Percentiles rank a stretch among this genome's conserved stretches.
phyloP scores from a whole-genome alignment of 1,139 yeast genomes.

The Kodamaea ohmeri region DNA sequence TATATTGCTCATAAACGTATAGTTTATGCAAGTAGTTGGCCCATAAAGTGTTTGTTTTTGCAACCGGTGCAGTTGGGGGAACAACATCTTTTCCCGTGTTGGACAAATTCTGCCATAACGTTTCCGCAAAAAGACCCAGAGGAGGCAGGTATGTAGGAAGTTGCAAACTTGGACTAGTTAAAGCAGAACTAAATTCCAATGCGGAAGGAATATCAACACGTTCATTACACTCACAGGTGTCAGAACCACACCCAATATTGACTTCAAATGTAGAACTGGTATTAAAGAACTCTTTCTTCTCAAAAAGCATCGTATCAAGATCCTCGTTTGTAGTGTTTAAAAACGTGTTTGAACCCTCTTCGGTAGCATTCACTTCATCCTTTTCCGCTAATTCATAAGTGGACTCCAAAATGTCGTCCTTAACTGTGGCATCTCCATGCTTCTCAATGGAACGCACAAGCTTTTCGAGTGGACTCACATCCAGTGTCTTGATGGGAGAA shows the following conservation, averaged over 20 bases:
- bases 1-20: slow-evolving; percentile 18
- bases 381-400: not conserved
- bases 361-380: not conserved
- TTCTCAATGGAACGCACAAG: not conserved
- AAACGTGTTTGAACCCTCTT: too few relatives aligned
- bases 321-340: too few relatives aligned
- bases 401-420: not conserved
- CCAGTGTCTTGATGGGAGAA: not conserved
- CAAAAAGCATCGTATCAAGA: too few relatives aligned
- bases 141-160: not conserved
- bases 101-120: not conserved
- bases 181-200: too few relatives aligned
- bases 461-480: slow-evolving; percentile 1
- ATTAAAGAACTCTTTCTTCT: too few relatives aligned
- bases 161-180: too few relatives aligned
- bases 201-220: too few relatives aligned
- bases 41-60: slow-evolving; percentile 25
- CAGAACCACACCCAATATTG: too few relatives aligned
- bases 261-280: too few relatives aligned
- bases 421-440: not conserved
- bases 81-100: not conserved
- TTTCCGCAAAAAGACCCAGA: slow-evolving; percentile 9
- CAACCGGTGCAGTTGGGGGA: slow-evolving; percentile 21
- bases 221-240: too few relatives aligned
- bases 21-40: slow-evolving; percentile 23